phyloP scores from a whole-genome alignment of 371 early-diverging fungal species.

The Actinomortierella wolfii region DNA sequence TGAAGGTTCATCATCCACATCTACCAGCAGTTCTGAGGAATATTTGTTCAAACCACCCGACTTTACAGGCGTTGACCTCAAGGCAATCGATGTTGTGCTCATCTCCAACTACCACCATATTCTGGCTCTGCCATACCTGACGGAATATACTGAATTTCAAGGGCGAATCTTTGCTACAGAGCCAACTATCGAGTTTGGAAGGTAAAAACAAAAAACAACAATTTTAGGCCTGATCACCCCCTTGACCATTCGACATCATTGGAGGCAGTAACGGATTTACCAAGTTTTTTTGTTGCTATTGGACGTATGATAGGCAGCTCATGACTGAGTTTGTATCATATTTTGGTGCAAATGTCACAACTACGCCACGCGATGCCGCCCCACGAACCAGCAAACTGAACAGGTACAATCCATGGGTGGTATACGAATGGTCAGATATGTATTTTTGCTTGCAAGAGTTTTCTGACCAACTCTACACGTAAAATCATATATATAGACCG shows the following conservation, averaged over 20 bases:
- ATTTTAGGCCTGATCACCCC: neutral
- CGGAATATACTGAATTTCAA: slow-evolving; percentile 82
- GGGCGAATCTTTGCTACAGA: slow-evolving; percentile 85
- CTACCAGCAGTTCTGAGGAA: slow-evolving; percentile 10
- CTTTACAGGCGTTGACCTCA: slow-evolving; percentile 57
- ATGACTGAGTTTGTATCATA: slow-evolving; percentile 70
- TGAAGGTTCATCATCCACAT: neutral
- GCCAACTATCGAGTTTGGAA: slow-evolving; percentile 79
- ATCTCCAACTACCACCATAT: slow-evolving; percentile 77
- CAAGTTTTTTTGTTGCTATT: too few species aligned
- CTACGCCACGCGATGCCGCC: slow-evolving; percentile 34
- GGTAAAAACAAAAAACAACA: slow-evolving; percentile 38
- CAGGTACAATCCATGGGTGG: neutral
- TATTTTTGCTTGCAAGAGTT: neutral
- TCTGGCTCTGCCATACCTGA: slow-evolving; percentile 81
- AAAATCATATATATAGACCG: neutral
- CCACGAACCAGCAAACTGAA: too few species aligned
- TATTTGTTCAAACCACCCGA: slow-evolving; percentile 58
- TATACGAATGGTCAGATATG: slow-evolving; percentile 9
- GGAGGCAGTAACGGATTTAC: too few species aligned
- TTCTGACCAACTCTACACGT: neutral
- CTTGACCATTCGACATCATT: too few species aligned
- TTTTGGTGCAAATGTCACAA: slow-evolving; percentile 50
- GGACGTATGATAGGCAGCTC: slow-evolving; percentile 46
- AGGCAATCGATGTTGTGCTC: slow-evolving; percentile 74